Evolutionary conservation across 2,329 filamentous ascomycete genomes (phyloP).

Genomic region (Talaromyces funiculosus): DNA sequence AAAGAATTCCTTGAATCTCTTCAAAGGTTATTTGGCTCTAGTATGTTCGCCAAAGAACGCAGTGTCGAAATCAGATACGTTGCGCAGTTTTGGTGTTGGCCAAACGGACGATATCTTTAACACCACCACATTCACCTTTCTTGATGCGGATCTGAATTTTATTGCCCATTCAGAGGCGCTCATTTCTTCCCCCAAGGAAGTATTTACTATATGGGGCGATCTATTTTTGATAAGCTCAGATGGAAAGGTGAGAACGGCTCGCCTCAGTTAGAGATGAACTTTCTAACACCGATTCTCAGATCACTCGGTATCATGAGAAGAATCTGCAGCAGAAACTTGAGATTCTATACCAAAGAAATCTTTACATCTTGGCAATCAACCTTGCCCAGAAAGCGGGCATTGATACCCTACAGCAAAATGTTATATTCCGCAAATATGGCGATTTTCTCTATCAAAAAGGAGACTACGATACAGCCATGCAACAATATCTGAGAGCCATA

Average conservation of each 20-base stretch:
- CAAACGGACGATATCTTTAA: constrained; percentile 75
- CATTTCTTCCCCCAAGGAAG: constrained; percentile 68
- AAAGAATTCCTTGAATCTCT: constrained; percentile 74
- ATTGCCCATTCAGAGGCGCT: constrained; percentile 85
- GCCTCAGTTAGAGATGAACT: not conserved
- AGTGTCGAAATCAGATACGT: constrained; percentile 50
- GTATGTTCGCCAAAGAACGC: constrained; percentile 69
- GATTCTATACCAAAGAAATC: constrained; percentile 86
- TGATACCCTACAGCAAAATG: constrained; percentile 73
- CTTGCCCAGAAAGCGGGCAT: constrained; percentile 84
- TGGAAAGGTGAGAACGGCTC: constrained; percentile 64
- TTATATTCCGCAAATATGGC: constrained; percentile 89
- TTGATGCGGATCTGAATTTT: constrained; percentile 88
- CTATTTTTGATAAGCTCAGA: constrained; percentile 86
- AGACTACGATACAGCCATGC: constrained; percentile 97
- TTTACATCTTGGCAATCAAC: constrained; percentile 87
- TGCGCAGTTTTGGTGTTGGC: constrained; percentile 68
- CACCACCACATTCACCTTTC: constrained; percentile 78
- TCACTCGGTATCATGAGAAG: constrained; percentile 87
- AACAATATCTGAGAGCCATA: constrained; percentile 93
- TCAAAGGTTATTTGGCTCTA: constrained; percentile 79
- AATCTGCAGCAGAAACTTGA: constrained; percentile 84
- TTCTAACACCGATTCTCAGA: constrained; percentile 43
- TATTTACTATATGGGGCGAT: constrained; percentile 86
- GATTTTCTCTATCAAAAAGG: constrained; percentile 92